Evolutionary conservation across 345 rosid genomes (phyloP).

Genomic region (Sapria himalayana): DNA sequence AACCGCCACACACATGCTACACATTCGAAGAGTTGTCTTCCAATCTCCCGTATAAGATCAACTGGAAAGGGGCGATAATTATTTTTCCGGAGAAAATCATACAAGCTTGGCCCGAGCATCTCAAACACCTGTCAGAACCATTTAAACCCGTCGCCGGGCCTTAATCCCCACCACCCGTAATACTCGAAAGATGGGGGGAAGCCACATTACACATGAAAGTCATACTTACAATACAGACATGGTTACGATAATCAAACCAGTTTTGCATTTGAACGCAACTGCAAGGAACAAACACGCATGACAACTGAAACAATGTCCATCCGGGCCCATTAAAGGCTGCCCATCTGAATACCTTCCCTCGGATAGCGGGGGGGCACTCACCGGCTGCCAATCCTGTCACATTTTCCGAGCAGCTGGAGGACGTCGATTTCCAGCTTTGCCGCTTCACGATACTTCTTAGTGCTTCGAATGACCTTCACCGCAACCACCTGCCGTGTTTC

Average conservation of each 20-base stretch:
- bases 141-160: slow-evolving; percentile 17
- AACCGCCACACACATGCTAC: slow-evolving; percentile 44
- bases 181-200: slow-evolving; percentile 8
- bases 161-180: slow-evolving; percentile 12
- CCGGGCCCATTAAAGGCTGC: slow-evolving; percentile 1
- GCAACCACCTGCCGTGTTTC: slow-evolving; percentile 44
- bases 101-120: slow-evolving; percentile 72
- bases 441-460: slow-evolving; percentile 44
- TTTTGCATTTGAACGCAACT: slow-evolving; percentile 44
- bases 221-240: slow-evolving; percentile 48
- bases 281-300: slow-evolving; percentile 17
- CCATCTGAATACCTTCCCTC: neutral
- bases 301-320: slow-evolving; percentile 8
- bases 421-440: slow-evolving; percentile 48
- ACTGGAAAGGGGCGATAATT: slow-evolving; percentile 46
- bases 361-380: slow-evolving; percentile 12
- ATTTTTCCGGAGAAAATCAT: slow-evolving; percentile 54
- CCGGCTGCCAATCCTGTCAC: slow-evolving; percentile 33
- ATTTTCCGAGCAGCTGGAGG: slow-evolving; percentile 35
- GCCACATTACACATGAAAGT: slow-evolving; percentile 6
- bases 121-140: slow-evolving; percentile 50
- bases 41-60: slow-evolving; percentile 58
- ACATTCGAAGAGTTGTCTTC: slow-evolving; percentile 60
- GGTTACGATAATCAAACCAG: slow-evolving; percentile 54
- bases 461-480: slow-evolving; percentile 43